Evolutionary conservation across 2,329 filamentous ascomycete genomes (phyloP).

Genomic region (Calonectria fujianensis): DNA sequence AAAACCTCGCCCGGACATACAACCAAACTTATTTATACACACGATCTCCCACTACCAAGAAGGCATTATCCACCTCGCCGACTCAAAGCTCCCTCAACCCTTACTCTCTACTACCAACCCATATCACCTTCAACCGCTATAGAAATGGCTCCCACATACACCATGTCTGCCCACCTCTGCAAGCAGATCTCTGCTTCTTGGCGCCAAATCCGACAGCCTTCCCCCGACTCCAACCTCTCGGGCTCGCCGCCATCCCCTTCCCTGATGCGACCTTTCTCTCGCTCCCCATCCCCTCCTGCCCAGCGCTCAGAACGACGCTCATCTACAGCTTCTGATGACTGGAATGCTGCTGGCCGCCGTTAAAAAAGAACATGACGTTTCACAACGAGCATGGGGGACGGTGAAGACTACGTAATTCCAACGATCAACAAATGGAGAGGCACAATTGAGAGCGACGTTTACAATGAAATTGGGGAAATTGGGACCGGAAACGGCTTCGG

Average conservation of each 20-base stretch:
- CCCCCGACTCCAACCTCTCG: conserved; percentile 58
- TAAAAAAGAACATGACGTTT: conserved; percentile 22
- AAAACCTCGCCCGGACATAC: not conserved
- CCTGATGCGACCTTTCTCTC: conserved; percentile 51
- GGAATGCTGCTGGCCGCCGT: conserved; percentile 48
- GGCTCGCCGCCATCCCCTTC: conserved; percentile 54
- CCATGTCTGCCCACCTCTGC: conserved; percentile 77
- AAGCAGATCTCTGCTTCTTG: conserved; percentile 77
- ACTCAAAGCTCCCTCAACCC: not conserved
- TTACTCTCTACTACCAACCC: conserved; percentile 17
- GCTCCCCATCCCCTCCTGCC: conserved; percentile 54
- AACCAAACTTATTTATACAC: conserved; percentile 34
- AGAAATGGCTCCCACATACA: conserved; percentile 75
- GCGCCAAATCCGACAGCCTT: conserved; percentile 69
- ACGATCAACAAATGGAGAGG: not conserved
- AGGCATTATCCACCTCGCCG: not conserved
- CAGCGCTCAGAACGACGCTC: conserved; percentile 52
- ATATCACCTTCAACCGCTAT: conserved; percentile 32
- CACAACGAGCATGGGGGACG: not conserved
- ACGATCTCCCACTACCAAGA: not conserved
- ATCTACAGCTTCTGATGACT: conserved; percentile 54
- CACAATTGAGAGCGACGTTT: conserved; percentile 32
- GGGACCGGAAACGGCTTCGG: conserved; percentile 37
- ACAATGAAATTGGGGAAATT: conserved; percentile 33
- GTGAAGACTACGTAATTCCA: conserved; percentile 27